Conservation (phyloP, 805 yeast species). For the Isabelozyma pseudorhagii region DNA sequence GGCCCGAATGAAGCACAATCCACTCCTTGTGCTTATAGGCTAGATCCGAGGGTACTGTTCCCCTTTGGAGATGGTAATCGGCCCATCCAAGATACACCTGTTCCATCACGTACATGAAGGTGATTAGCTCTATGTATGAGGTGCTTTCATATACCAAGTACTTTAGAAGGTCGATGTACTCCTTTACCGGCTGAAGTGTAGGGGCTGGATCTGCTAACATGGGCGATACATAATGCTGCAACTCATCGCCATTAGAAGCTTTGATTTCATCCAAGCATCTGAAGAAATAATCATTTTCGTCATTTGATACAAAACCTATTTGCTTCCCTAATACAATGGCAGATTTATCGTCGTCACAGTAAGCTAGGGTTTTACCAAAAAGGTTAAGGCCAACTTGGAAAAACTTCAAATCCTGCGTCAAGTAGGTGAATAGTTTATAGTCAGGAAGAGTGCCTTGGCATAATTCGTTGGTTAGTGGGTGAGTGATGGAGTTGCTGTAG, state of each 20-base stretch:
- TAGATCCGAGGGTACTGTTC: conserved; percentile 20
- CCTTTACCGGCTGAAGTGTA: conserved; percentile 31
- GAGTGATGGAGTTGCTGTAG: conserved; percentile 31
- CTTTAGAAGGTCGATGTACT: conserved; percentile 33
- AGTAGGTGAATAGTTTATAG: conserved; percentile 39
- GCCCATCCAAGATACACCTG: conserved; percentile 54
- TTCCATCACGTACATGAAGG: conserved; percentile 47
- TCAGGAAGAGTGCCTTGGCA: conserved; percentile 46
- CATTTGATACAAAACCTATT: conserved; percentile 47
- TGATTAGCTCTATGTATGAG: conserved; percentile 40
- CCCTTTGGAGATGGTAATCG: conserved; percentile 20
- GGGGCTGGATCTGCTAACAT: conserved; percentile 12
- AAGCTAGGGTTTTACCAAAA: conserved; percentile 42
- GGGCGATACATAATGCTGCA: conserved; percentile 16
- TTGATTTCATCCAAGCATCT: conserved; percentile 20
- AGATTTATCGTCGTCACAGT: conserved; percentile 37
- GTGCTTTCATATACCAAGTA: conserved; percentile 21
- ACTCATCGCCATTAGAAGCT: conserved; percentile 10
- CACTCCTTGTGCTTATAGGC: conserved; percentile 49
- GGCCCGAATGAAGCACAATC: conserved; percentile 52
- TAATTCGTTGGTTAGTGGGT: conserved; percentile 41
- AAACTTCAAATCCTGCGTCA: conserved; percentile 48
- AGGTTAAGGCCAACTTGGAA: conserved; percentile 42
- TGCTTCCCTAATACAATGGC: conserved; percentile 45
- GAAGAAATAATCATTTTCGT: conserved; percentile 48